Evolutionary conservation across 2,329 filamentous ascomycete genomes (phyloP).

Genomic region (Pseudogymnoascus sp.): DNA sequence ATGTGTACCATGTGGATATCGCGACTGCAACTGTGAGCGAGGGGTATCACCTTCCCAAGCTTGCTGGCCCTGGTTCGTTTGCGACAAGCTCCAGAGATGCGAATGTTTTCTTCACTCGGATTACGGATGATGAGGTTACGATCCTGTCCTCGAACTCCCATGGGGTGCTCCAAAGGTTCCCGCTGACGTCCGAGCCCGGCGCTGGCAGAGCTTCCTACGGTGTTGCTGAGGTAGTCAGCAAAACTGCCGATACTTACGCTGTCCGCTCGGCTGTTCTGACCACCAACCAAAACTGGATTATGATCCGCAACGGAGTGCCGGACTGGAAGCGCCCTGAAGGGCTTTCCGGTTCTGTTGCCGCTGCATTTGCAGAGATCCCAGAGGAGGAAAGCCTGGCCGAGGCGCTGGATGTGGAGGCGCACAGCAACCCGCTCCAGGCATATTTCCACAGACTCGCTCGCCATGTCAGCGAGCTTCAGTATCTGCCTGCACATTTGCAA

Average conservation of each 20-base stretch:
- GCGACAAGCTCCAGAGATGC: constrained; percentile 68
- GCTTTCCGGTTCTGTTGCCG: constrained; percentile 69
- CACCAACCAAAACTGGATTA: constrained; percentile 64
- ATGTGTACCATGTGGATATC: constrained; percentile 76
- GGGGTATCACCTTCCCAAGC: constrained; percentile 68
- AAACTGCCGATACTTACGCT: constrained; percentile 58
- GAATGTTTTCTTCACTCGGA: constrained; percentile 82
- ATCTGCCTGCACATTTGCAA: constrained; percentile 66
- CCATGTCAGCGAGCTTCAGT: constrained; percentile 68
- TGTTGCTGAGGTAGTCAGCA: constrained; percentile 74
- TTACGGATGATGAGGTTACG: constrained; percentile 64
- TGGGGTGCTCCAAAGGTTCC: constrained; percentile 68
- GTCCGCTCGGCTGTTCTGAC: constrained; percentile 67
- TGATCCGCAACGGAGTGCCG: constrained; percentile 72
- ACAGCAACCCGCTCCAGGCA: constrained; percentile 70
- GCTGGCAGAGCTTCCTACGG: constrained; percentile 51
- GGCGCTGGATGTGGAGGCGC: constrained; percentile 76
- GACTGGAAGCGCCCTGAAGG: constrained; percentile 79
- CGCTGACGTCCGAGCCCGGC: constrained; percentile 38
- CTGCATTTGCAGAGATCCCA: constrained; percentile 70
- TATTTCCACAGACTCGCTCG: constrained; percentile 81
- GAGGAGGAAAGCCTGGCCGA: constrained; percentile 66
- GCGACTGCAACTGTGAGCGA: constrained; percentile 62
- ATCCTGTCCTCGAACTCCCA: constrained; percentile 71
- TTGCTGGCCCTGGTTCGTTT: constrained; percentile 64